Conservation (phyloP, 352 stramenopile genomes). For the Phytophthora foliorum region DNA sequence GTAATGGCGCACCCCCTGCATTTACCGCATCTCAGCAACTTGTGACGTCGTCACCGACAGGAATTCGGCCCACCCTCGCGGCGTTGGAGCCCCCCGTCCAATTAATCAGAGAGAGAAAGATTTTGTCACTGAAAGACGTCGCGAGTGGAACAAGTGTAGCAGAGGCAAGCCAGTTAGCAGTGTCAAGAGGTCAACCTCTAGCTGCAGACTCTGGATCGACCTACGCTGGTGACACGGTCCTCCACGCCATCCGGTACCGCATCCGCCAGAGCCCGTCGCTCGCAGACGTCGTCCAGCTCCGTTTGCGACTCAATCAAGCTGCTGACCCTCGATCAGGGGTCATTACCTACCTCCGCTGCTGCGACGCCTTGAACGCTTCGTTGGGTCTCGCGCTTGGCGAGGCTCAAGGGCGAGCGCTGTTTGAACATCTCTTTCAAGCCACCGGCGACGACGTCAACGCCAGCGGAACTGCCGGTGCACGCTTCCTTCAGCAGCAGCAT, state of each 20-base stretch:
- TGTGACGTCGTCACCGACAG: slow-evolving; percentile 2
- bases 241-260: slow-evolving; percentile 51
- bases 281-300: slow-evolving; percentile 58
- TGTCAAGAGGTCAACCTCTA: slow-evolving; percentile 1
- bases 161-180: slow-evolving; percentile 16
- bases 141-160: slow-evolving; percentile 44
- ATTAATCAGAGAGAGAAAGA: slow-evolving; percentile 44
- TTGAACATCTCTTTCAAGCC: slow-evolving; percentile 48
- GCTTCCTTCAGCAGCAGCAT: slow-evolving; percentile 52
- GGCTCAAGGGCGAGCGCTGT: slow-evolving; percentile 56
- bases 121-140: slow-evolving; percentile 69
- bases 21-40: slow-evolving; percentile 3
- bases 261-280: slow-evolving; percentile 57
- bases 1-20: slow-evolving; percentile 8
- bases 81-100: slow-evolving; percentile 10
- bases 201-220: slow-evolving; percentile 4
- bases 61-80: slow-evolving; percentile 3
- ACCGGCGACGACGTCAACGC: slow-evolving; percentile 21
- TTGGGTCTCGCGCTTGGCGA: slow-evolving; percentile 57
- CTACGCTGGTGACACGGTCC: slow-evolving; percentile 50
- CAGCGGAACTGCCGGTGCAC: slow-evolving; percentile 29
- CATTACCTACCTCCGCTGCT: slow-evolving; percentile 54
- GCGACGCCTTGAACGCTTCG: slow-evolving; percentile 44
- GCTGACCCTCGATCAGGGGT: slow-evolving; percentile 64
- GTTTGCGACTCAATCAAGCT: slow-evolving; percentile 54